phyloP scores from a whole-genome alignment of 441 rosid genomes.

The Gossypium schwendimanii region DNA sequence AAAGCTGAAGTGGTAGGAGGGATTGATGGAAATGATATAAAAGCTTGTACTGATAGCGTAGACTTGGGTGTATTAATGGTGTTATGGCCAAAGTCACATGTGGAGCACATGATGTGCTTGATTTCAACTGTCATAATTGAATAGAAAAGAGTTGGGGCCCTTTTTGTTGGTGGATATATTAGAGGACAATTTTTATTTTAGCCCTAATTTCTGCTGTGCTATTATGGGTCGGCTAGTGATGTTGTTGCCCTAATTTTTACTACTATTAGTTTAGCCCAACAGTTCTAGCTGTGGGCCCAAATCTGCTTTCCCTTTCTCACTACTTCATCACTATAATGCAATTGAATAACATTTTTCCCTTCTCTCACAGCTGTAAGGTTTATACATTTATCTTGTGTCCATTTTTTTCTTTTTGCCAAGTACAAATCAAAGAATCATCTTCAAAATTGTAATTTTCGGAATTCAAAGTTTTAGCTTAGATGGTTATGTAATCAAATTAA shows the following conservation, averaged over 20 bases:
- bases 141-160: neutral
- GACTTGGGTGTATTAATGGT: no score
- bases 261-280: slow-evolving; percentile 13
- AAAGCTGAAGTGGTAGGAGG: no score
- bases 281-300: slow-evolving; percentile 14
- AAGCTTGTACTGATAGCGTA: no score
- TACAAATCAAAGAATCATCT: neutral
- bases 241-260: neutral
- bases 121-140: slow-evolving; percentile 2
- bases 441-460: neutral
- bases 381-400: no score
- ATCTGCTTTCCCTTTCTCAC: neutral
- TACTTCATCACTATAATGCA: neutral
- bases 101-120: slow-evolving; percentile 24
- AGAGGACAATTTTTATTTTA: slow-evolving; percentile 11
- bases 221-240: neutral
- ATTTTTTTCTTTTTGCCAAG: neutral
- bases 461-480: neutral
- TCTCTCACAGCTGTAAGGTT: no score
- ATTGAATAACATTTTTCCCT: no score
- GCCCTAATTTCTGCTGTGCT: neutral
- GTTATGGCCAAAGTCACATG: slow-evolving; percentile 22
- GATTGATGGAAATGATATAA: no score
- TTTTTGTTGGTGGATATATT: neutral
- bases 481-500: neutral